phyloP scores from a whole-genome alignment of 352 stramenopile genomes.

The Pythium chondricola region DNA sequence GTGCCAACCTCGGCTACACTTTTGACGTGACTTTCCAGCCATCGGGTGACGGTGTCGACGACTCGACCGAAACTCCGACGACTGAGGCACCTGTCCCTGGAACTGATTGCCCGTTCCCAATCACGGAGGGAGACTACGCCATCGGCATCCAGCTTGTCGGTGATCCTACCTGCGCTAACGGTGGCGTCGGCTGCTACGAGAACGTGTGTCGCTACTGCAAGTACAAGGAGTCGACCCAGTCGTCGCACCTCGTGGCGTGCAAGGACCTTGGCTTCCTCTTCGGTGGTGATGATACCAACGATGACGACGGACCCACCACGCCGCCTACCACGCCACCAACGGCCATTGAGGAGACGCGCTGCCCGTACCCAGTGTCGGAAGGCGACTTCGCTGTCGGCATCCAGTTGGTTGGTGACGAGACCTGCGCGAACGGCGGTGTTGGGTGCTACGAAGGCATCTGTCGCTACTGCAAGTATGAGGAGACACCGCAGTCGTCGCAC shows the following conservation, averaged over 20 bases:
- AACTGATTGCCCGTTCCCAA: neutral
- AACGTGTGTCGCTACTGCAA: slow-evolving; percentile 36
- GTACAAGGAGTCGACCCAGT: slow-evolving; percentile 24
- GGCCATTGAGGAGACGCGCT: slow-evolving; percentile 2
- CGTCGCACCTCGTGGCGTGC: slow-evolving; percentile 26
- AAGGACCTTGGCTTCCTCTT: slow-evolving; percentile 10
- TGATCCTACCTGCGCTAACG: slow-evolving; percentile 21
- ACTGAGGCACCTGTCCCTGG: neutral
- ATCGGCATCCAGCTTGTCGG: slow-evolving; percentile 27
- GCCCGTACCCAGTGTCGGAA: slow-evolving; percentile 21
- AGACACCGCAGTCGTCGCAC: slow-evolving; percentile 4
- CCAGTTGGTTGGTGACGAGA: slow-evolving; percentile 1
- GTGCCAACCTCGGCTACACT: slow-evolving; percentile 3
- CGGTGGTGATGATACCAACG: no score
- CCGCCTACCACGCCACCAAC: neutral
- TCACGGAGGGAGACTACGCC: slow-evolving; percentile 2
- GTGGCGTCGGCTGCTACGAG: slow-evolving; percentile 36
- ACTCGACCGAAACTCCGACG: neutral
- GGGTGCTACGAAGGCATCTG: slow-evolving; percentile 9
- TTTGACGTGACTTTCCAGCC: no score
- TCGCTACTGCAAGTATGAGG: slow-evolving; percentile 8
- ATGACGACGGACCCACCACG: neutral
- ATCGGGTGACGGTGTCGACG: no score
- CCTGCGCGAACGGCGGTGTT: slow-evolving; percentile 2
- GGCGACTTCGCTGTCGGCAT: slow-evolving; percentile 27